phyloP scores from a whole-genome alignment of 2,329 filamentous ascomycete species.

The Aspergillus proliferans region DNA sequence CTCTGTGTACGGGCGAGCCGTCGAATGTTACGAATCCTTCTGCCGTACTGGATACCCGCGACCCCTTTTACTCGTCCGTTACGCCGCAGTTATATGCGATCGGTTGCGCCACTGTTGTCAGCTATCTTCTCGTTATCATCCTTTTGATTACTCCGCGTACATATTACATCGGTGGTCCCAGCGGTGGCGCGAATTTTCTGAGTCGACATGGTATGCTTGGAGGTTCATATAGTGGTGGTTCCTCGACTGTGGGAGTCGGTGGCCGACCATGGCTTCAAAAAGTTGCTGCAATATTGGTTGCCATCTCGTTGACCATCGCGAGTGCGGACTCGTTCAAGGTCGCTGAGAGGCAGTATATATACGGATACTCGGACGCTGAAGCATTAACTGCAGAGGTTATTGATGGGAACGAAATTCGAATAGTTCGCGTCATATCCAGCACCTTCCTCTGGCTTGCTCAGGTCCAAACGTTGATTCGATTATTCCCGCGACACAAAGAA shows the following conservation, averaged over 20 bases:
- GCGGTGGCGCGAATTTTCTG: slow-evolving; percentile 63
- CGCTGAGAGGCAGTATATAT: slow-evolving; percentile 71
- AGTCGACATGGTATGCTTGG: slow-evolving; percentile 79
- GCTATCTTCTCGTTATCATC: slow-evolving; percentile 89
- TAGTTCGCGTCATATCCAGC: slow-evolving; percentile 88
- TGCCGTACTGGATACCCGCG: slow-evolving; percentile 61
- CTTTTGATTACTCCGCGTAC: slow-evolving; percentile 91
- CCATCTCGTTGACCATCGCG: slow-evolving; percentile 85
- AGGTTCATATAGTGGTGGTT: slow-evolving; percentile 60
- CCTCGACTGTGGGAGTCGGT: slow-evolving; percentile 73
- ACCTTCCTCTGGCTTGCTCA: slow-evolving; percentile 97
- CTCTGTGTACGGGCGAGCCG: slow-evolving; percentile 41
- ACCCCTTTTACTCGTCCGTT: slow-evolving; percentile 90
- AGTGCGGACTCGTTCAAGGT: slow-evolving; percentile 85
- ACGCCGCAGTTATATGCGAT: slow-evolving; percentile 92
- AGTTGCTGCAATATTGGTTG: slow-evolving; percentile 57
- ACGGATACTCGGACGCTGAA: slow-evolving; percentile 72
- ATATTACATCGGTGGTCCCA: slow-evolving; percentile 72
- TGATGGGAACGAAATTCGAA: slow-evolving; percentile 75
- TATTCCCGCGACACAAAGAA: slow-evolving; percentile 94
- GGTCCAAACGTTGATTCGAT: slow-evolving; percentile 88
- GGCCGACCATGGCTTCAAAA: slow-evolving; percentile 91
- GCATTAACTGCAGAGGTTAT: slow-evolving; percentile 72
- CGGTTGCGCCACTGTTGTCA: slow-evolving; percentile 81
- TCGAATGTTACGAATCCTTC: slow-evolving; percentile 32